Conservation (phyloP, 306 rosid genomes). For the Dalbergia oliveri region DNA sequence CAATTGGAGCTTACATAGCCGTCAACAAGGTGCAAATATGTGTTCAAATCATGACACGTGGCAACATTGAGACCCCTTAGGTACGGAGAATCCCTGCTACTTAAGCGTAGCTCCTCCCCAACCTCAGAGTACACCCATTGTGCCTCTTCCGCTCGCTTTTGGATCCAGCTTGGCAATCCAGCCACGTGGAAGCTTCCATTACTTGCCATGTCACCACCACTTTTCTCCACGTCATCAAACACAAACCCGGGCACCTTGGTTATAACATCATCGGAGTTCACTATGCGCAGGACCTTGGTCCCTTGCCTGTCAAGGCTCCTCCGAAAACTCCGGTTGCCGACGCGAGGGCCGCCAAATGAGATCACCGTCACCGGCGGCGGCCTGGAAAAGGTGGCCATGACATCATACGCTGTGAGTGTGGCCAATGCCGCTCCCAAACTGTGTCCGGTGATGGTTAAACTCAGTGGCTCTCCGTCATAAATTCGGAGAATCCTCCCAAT, state of each 20-base stretch:
- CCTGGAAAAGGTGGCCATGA: conserved; percentile 41
- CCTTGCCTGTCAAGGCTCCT: conserved; percentile 60
- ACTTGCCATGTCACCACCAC: conserved; percentile 2
- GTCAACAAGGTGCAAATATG: conserved; percentile 74
- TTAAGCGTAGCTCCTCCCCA: conserved; percentile 72
- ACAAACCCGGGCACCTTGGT: conserved; percentile 83
- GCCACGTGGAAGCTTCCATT: conserved; percentile 26
- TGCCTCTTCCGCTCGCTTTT: conserved; percentile 55
- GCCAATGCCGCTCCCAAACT: conserved; percentile 97
- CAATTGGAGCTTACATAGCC: conserved; percentile 70
- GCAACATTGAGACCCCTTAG: conserved; percentile 55
- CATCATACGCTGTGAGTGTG: conserved; percentile 67
- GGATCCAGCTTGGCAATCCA: conserved; percentile 55
- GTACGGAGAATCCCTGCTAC: conserved; percentile 76
- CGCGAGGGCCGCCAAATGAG: conserved; percentile 87
- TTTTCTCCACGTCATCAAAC: conserved; percentile 41
- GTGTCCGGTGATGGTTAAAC: conserved; percentile 90
- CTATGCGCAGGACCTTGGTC: conserved; percentile 72
- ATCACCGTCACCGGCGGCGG: conserved; percentile 70
- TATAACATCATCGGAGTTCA: conserved; percentile 76
- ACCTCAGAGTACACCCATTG: conserved; percentile 82
- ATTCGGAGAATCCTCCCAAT: conserved; percentile 53
- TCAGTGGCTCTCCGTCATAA: conserved; percentile 63
- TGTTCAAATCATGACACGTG: conserved; percentile 78
- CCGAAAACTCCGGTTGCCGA: conserved; percentile 71